Evolutionary conservation across 441 rosid genomes (phyloP), one percentile per base, ranked within the genome.

Genomic region (Omphalea diandra): DNA sequence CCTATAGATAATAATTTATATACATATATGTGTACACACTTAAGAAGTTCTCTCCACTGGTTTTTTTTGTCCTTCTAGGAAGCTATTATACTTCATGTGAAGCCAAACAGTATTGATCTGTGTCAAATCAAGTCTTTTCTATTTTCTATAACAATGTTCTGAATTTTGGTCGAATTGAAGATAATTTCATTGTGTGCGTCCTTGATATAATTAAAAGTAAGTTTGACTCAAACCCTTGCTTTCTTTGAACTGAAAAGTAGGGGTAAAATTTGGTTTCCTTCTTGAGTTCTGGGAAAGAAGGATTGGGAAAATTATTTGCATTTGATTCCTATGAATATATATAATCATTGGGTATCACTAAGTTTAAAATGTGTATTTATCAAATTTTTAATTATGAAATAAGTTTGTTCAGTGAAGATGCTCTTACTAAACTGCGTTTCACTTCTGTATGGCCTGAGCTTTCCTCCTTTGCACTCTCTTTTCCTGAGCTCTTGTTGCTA

Each of bases 401-500:
- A n/a, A n/a, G n/a, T n/a, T n/a, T n/a, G n/a, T n/a, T n/a, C n/a
- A n/a, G n/a, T n/a, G 43, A 35, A 65, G 36, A 61, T 59, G 59
- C 55, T 27, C 32, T 46, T 1, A 7, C 67, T 12, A 74, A 26
- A 55, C 36, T 35, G 15, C 14, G 10, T 40, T n/a, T 47, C 60
- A 54, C 7, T 65, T 57, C 59, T 18, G n/a, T n/a, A n/a, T n/a
- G n/a, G n/a, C 11, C 3, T 17, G 73, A 31, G 62, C 67, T 61
- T 52, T 24, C 38, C 38, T 9, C 29, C 47, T 15, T 22, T 14
- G 31, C 20, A 29, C 43, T 29, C 9, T 8, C 24, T 32, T 67
- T 52, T 58, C 36, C 50, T 58, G 63, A 66, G 56, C 66, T 75
- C 52, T 46, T 50, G 31, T 73, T 49, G 36, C 33, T 62, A 52